Base-by-base conservation (phyloP, 2,329 filamentous ascomycete genomes). In the Colletotrichum tabaci region DNA sequence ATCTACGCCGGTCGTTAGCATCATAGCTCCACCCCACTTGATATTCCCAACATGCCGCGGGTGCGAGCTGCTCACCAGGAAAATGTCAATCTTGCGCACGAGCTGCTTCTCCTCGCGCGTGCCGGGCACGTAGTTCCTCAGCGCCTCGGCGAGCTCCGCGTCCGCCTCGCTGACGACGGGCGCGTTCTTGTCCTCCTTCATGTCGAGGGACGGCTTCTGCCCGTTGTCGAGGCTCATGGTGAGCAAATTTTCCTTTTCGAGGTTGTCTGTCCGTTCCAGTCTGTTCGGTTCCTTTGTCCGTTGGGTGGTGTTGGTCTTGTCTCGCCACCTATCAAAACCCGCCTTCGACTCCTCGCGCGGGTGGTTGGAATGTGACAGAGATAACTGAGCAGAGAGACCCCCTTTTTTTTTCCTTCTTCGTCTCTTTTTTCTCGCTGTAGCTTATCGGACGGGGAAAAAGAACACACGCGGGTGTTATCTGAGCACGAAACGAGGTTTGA, bases 111-210 rank as follows among this genome's bases (percentile, higher is more conserved):
- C 76, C 61, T 73, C 74, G 9, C 72, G 53, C 1, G 74, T 74
- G 8, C 74, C 74, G 5, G 78, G 78, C 0, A 79, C 76, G 40
- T 79, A 79, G 52, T 74, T 74, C 57, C 76, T 73, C 30, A 80
- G 63, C 3, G 77, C 76, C 49, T 75, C 74, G 10, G 75, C 72
- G 16, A 79, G 73, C 60, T 78, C 76, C 10, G 65, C 61, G n/a
- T 79, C 74, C 8, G 57, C 58, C 67, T 49, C 26, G 46, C 50
- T 42, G 53, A 68, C 60, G 50, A 56, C 44, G 64, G 44, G 53
- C 44, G 63, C 55, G 23, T 67, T 58, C 40, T 65, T 73, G 63
- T 74, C 67, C 60, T 74, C 73, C 67, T 73, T 74, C 70, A 72
- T 72, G 42, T 72, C 70, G 42, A 72, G 60, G n/a, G 70, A 72